These are phyloP conservation scores for Solanum tacnaense DNA, from an alignment of 257 asterid genomes.

Conservation along the genomic window DNA sequence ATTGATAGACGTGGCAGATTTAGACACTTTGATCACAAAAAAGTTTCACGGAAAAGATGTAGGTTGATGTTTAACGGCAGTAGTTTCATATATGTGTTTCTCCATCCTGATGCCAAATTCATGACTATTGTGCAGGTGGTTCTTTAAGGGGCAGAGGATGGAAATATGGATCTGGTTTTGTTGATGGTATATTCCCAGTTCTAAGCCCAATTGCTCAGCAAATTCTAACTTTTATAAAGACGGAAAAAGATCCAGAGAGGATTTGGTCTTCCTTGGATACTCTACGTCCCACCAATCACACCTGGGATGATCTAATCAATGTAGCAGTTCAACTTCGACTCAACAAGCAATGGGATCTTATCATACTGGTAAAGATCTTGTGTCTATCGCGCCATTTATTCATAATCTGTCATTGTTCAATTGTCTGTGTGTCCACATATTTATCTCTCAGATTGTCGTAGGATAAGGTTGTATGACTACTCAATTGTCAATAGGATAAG, in stretches of 20 bases:
- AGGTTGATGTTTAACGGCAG: not conserved
- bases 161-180: conserved; percentile 90
- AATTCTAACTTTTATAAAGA: conserved; percentile 51
- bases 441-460: not conserved
- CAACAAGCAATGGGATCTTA: conserved; percentile 61
- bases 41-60: conserved; percentile 70
- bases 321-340: conserved; percentile 75
- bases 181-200: conserved; percentile 83
- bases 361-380: conserved; percentile 32
- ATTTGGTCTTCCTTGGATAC: conserved; percentile 56
- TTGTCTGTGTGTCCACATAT: not conserved
- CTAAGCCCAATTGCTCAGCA: conserved; percentile 65
- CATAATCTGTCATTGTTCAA: not conserved
- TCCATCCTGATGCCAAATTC: not conserved
- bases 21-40: conserved; percentile 56
- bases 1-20: conserved; percentile 57
- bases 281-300: conserved; percentile 51
- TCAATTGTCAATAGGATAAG: not conserved
- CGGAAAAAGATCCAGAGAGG: conserved; percentile 31
- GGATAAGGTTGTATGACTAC: not conserved
- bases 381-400: not conserved
- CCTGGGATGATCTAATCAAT: conserved; percentile 75
- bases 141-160: conserved; percentile 87
- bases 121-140: conserved; percentile 44
- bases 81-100: not conserved